Evolutionary conservation across 441 rosid genomes (phyloP), one percentile per base, ranked within the genome.

Genomic region (Raphanus hybrid): DNA sequence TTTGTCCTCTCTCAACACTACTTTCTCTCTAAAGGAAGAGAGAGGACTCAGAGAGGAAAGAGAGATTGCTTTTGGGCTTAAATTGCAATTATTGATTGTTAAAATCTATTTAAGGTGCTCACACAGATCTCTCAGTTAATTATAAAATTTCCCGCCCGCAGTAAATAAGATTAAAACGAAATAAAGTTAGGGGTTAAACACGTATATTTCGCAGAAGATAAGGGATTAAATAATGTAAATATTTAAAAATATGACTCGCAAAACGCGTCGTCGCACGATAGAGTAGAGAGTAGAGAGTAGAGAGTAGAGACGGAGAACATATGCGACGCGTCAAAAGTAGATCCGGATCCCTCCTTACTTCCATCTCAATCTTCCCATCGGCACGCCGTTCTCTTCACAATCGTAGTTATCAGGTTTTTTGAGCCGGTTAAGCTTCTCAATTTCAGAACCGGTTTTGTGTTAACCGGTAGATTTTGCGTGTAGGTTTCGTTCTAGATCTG

Each of bases 261-360:
- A 32, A 5, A 45, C 52, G 52, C 52, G 52, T 45, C 52, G 52
- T 45, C 52, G 52, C 52, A 45, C 52, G 52, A 45, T 8, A 3
- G 45, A 35, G 12, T 18, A 18, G 18, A 18, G 18, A 18, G 18
- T 18, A 18, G 18, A 18, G 18, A 18, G 18, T 18, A 18, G 18
- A 18, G 18, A 18, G 18, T 26, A 23, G 12, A 67, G 10, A 43
- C 3, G 10, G 14, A 15, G 16, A 6, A 50, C 8, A n/a, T 10
- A 2, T 75, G n/a, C 72, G 34, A 29, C 1, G 54, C 75, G 67
- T 64, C 71, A 41, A 70, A 50, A 20, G 80, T 27, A 37, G 79
- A 62, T 76, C 70, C 20, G 3, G 14, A 50, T 69, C 74, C 52
- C 20, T 18, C 1, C 20, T 18, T 60, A 4, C 8, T 52, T 18